Evolutionary conservation across 805 yeast genomes (phyloP), one percentile per base, ranked within the genome.

Genomic region (Ogataea populi-albae): DNA sequence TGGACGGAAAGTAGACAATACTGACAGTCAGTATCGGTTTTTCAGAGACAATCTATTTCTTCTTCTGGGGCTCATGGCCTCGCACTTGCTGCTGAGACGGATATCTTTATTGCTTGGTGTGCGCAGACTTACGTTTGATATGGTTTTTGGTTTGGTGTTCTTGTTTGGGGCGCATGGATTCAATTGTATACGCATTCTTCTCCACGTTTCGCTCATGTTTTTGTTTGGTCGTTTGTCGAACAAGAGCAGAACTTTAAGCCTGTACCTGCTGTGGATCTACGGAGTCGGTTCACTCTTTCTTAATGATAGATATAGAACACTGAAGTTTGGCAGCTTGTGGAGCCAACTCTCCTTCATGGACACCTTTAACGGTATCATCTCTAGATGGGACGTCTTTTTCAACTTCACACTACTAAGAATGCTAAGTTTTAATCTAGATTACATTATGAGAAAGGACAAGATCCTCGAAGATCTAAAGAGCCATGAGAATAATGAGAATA

Each of bases 341-440:
- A 52, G 69, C 0, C 41, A 49, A 2, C 57, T 85, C n/a, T 55
- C 66, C 0, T 62, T 73, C 23, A 58, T 85, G 48, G 95, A 87
- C 51, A 71, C 73, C 1, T 81, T 74, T 48, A 71, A 73, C 31
- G 97, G 98, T 1, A 71, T 89, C 10, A 80, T 93, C 42, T 69
- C 78, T 12, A 72, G 98, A 50, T 93, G 99, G 99, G 97, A 93
- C 55, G 97, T 93, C 3, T 86, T 85, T 50, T 93, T 79, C 70
- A 93, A 93, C 62, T 88, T 94, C 61, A 82, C 95, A 1, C 64
- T 91, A 41, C 69, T 93, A 35, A 73, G 97, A 52, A 77, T 88
- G 72, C 63, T 93, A 30, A 86, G 96, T 40, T 93, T 72, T 59
- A 84, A 86, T 45, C 55, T 86, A 43, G 99, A 93, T 61, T 87